Conservation (phyloP, 1,139 yeast species). For the Wickerhamomyces sp. region DNA sequence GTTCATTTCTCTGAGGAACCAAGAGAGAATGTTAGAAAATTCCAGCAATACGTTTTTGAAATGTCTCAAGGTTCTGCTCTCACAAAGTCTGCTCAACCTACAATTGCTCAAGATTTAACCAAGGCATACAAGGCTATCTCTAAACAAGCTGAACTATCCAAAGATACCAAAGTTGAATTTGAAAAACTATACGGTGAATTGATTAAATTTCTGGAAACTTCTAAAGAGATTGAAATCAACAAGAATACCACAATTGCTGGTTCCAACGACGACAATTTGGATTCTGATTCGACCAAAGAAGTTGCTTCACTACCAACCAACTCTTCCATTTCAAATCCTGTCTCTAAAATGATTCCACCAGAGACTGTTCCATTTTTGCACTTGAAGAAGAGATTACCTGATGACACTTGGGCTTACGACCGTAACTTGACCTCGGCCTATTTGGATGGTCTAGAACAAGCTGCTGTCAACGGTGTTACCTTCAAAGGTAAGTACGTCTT, state of each 20-base stretch:
- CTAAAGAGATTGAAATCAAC: constrained; percentile 54
- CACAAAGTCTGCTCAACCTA: constrained; percentile 61
- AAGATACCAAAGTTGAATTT: constrained; percentile 66
- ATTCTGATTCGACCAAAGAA: constrained; percentile 66
- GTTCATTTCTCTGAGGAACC: constrained; percentile 78
- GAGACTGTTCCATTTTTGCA: constrained; percentile 95
- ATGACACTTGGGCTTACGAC: constrained; percentile 83
- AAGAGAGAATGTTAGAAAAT: constrained; percentile 87
- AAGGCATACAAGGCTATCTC: constrained; percentile 78
- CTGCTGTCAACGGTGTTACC: constrained; percentile 89
- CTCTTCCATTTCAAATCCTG: constrained; percentile 66
- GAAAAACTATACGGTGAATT: constrained; percentile 77
- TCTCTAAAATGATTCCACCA: constrained; percentile 66
- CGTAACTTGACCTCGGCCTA: constrained; percentile 69
- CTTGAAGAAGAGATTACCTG: constrained; percentile 67
- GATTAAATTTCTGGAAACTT: constrained; percentile 63
- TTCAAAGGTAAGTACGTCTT: constrained; percentile 86
- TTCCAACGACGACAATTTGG: constrained; percentile 40
- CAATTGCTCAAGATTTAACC: constrained; percentile 77
- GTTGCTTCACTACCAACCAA: constrained; percentile 77
- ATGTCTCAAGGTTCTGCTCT: constrained; percentile 94
- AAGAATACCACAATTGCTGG: constrained; percentile 34
- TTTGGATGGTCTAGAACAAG: constrained; percentile 86
- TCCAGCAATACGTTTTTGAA: constrained; percentile 92
- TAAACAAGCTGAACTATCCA: constrained; percentile 53